A percentile compares a stretch with the other conserved stretches of the same genome.
These are phyloP conservation scores for Fusarium chlamydosporum DNA, from an alignment of 2,329 filamentous ascomycete genomes.

Conservation along the genomic window DNA sequence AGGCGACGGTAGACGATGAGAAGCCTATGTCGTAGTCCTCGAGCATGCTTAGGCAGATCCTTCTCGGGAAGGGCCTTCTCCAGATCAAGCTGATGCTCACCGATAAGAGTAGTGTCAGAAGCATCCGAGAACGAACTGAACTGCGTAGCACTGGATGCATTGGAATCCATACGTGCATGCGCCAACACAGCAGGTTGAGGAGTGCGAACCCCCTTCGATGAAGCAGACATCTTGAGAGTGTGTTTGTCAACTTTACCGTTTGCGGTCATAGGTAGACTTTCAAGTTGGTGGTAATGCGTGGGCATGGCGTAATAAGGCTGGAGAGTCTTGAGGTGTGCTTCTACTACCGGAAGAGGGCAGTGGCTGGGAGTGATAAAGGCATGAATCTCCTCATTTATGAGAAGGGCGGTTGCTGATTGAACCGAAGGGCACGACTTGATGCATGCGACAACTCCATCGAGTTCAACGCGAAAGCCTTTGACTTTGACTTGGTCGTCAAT, in stretches of 20 bases:
- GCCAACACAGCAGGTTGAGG: slow-evolving; percentile 34
- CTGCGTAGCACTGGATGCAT: slow-evolving; percentile 49
- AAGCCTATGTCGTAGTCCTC: slow-evolving; percentile 59
- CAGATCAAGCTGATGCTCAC: slow-evolving; percentile 50
- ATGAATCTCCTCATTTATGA: slow-evolving; percentile 63
- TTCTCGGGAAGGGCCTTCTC: slow-evolving; percentile 59
- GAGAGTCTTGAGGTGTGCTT: slow-evolving; percentile 57
- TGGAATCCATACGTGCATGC: slow-evolving; percentile 48
- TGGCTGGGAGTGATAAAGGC: slow-evolving; percentile 62
- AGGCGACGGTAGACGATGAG: slow-evolving; percentile 70
- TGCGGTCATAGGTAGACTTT: slow-evolving; percentile 63
- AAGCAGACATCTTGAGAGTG: slow-evolving; percentile 51
- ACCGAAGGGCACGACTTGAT: slow-evolving; percentile 62
- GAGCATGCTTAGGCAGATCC: slow-evolving; percentile 56
- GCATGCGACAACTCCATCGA: slow-evolving; percentile 68
- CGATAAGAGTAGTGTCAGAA: slow-evolving; percentile 38
- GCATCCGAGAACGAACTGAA: slow-evolving; percentile 34
- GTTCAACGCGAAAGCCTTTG: slow-evolving; percentile 73
- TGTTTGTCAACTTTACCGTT: slow-evolving; percentile 71
- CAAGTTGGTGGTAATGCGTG: slow-evolving; percentile 59
- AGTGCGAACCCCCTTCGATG: slow-evolving; percentile 1
- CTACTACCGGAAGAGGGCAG: slow-evolving; percentile 56
- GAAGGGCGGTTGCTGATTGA: slow-evolving; percentile 61
- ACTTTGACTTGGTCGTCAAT: slow-evolving; percentile 73
- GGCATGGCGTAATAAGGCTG: slow-evolving; percentile 71